phyloP scores from a whole-genome alignment of 2,329 filamentous ascomycete genomes.

The Neofusicoccum laricinum region DNA sequence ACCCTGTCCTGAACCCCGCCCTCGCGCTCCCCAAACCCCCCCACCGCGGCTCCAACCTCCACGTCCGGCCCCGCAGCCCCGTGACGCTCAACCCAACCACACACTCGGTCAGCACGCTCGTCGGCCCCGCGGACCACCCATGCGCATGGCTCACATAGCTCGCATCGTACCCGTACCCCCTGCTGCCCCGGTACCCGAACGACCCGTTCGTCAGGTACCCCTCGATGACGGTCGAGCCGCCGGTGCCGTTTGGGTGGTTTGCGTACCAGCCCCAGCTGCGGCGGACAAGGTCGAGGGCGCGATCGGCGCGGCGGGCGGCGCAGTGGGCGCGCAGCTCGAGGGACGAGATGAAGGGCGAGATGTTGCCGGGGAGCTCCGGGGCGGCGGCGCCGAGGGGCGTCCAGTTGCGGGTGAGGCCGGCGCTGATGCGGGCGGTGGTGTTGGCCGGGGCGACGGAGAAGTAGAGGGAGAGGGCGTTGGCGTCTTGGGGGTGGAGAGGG shows the following conservation, averaged over 20 bases:
- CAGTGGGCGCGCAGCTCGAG: conserved; percentile 61
- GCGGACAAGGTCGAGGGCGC: conserved; percentile 57
- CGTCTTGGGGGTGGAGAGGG: conserved; percentile 49
- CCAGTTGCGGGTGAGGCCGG: conserved; percentile 52
- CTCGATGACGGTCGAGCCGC: conserved; percentile 57
- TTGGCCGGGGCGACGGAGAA: conserved; percentile 46
- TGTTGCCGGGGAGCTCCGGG: conserved; percentile 57
- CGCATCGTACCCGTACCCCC: conserved; percentile 52
- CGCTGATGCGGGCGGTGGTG: conserved; percentile 42
- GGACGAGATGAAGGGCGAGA: conserved; percentile 58
- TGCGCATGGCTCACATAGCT: conserved; percentile 40
- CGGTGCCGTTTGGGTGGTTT: conserved; percentile 55
- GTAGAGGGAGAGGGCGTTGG: conserved; percentile 38
- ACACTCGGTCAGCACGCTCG: conserved; percentile 37
- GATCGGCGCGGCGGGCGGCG: conserved; percentile 43
- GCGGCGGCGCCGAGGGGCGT: conserved; percentile 53
- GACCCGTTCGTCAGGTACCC: conserved; percentile 56
- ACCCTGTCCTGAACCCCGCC: conserved; percentile 45
- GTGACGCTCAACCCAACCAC: conserved; percentile 45
- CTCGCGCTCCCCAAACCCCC: conserved; percentile 43
- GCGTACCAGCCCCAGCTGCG: conserved; percentile 61
- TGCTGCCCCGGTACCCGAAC: conserved; percentile 55
- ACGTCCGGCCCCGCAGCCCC: conserved; percentile 38
- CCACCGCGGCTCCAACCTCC: conserved; percentile 45
- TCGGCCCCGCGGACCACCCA: conserved; percentile 40